These are phyloP conservation scores for Herpotrichia juniperi DNA, from an alignment of 2,329 filamentous ascomycete genomes.

Conservation along the genomic window DNA sequence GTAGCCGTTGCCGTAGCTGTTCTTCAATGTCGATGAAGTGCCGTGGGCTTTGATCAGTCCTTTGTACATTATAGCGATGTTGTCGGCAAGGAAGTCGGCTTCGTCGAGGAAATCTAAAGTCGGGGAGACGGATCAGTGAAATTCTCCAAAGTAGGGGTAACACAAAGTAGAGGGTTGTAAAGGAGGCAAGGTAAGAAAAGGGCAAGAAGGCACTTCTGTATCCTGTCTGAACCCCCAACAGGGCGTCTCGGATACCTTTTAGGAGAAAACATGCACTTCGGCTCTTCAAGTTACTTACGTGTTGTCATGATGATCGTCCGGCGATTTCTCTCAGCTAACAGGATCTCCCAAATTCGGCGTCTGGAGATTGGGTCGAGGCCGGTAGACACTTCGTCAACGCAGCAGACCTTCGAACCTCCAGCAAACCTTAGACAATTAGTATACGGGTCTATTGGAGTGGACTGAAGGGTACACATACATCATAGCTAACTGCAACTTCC, in stretches of 20 bases:
- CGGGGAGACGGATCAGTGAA: no score
- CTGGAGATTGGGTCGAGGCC: constrained; percentile 85
- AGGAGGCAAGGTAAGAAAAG: no score
- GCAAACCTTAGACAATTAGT: no score
- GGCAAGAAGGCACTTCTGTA: no score
- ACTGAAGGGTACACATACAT: constrained; percentile 71
- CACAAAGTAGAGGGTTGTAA: no score
- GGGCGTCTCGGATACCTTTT: no score
- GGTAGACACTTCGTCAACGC: constrained; percentile 85
- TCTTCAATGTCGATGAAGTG: constrained; percentile 81
- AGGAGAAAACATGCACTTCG: no score
- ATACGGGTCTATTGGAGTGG: no score
- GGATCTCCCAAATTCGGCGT: constrained; percentile 89
- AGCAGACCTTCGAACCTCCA: constrained; percentile 82
- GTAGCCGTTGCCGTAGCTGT: constrained; percentile 79
- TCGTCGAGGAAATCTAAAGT: constrained; percentile 94
- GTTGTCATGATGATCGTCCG: constrained; percentile 86
- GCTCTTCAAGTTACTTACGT: no score
- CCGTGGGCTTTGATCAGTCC: constrained; percentile 79
- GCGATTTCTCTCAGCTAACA: constrained; percentile 77
- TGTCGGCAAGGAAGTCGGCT: constrained; percentile 83
- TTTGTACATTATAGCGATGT: constrained; percentile 84
- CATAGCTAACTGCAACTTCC: constrained; percentile 88
- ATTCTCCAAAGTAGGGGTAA: no score
- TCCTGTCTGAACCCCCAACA: no score